Conservation (phyloP, 2,329 filamentous ascomycete genomes). For the Diplodia intermedia region DNA sequence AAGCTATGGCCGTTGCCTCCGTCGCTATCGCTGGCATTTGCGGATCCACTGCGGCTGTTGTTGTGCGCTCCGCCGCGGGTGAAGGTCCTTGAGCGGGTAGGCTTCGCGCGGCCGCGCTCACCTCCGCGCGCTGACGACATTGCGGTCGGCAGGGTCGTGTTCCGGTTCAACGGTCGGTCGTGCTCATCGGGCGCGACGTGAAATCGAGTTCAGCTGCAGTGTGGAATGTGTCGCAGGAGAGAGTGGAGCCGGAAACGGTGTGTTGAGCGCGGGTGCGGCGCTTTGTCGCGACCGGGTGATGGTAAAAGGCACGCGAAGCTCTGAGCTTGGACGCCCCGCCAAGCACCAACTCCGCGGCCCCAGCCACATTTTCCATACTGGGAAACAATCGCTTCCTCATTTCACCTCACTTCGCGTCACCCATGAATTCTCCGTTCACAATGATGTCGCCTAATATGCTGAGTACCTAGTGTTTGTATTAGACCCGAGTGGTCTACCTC, state of each 20-base stretch:
- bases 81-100: conserved; percentile 7
- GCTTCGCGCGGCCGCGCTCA: conserved; percentile 28
- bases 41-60: conserved; percentile 3
- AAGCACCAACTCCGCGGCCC: background rate
- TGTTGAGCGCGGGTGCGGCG: background rate
- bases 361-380: conserved; percentile 13
- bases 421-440: background rate
- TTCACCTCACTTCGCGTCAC: background rate
- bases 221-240: background rate
- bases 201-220: background rate
- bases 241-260: conserved; percentile 13
- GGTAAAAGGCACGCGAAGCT: conserved; percentile 30
- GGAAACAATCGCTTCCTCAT: conserved; percentile 15
- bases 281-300: conserved; percentile 28
- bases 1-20: conserved; percentile 5
- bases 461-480: background rate
- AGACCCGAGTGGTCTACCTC: no score
- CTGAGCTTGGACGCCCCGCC: conserved; percentile 25
- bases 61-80: conserved; percentile 18
- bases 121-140: conserved; percentile 33
- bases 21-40: conserved; percentile 27
- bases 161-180: conserved; percentile 10
- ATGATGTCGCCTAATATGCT: background rate
- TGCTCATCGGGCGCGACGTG: conserved; percentile 19
- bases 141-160: conserved; percentile 28